A percentile compares a stretch with the other conserved stretches of the same genome.
These are phyloP conservation scores for Saccharomycopsis hybrid DNA, from an alignment of 1,139 yeast genomes.

Conservation along the genomic window DNA sequence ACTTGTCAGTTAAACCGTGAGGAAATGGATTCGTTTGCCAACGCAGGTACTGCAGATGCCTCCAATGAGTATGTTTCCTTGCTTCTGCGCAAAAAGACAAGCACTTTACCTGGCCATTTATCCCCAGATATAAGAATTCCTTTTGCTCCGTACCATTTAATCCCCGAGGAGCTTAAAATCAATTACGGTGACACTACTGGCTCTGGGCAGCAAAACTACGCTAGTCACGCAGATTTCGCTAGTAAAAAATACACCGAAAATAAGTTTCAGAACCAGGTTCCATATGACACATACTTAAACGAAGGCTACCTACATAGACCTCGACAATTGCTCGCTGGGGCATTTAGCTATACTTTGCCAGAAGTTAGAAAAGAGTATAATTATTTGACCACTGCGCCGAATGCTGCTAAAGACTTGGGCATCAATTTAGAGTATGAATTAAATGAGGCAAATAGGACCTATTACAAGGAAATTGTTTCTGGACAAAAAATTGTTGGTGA, in stretches of 20 bases:
- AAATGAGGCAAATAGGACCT: slow-evolving; percentile 32
- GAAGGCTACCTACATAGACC: slow-evolving; percentile 45
- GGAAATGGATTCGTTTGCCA: too few species aligned
- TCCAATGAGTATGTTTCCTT: slow-evolving; percentile 1
- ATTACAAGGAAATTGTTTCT: slow-evolving; percentile 51
- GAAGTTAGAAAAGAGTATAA: slow-evolving; percentile 48
- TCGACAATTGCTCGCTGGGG: slow-evolving; percentile 56
- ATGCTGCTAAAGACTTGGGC: slow-evolving; percentile 58
- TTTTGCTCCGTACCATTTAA: slow-evolving; percentile 16
- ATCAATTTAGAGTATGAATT: slow-evolving; percentile 33
- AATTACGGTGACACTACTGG: slow-evolving; percentile 22
- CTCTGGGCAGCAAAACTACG: neutral
- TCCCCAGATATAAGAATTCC: slow-evolving; percentile 19
- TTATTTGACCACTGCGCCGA: slow-evolving; percentile 52
- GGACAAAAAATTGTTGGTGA: slow-evolving; percentile 47
- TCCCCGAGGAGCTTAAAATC: slow-evolving; percentile 15
- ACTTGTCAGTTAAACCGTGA: too few species aligned
- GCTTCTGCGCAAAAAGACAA: neutral
- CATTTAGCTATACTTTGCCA: slow-evolving; percentile 66
- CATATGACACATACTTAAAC: slow-evolving; percentile 23
- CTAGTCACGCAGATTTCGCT: slow-evolving; percentile 1
- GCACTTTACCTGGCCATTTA: slow-evolving; percentile 1
- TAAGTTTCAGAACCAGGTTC: slow-evolving; percentile 8
- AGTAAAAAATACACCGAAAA: slow-evolving; percentile 5
- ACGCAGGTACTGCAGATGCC: neutral